Evolutionary conservation across 202 grass and related monocot species (phyloP), one percentile per base, ranked within the genome.

Genomic region (Sporobolus alterniflorus): DNA sequence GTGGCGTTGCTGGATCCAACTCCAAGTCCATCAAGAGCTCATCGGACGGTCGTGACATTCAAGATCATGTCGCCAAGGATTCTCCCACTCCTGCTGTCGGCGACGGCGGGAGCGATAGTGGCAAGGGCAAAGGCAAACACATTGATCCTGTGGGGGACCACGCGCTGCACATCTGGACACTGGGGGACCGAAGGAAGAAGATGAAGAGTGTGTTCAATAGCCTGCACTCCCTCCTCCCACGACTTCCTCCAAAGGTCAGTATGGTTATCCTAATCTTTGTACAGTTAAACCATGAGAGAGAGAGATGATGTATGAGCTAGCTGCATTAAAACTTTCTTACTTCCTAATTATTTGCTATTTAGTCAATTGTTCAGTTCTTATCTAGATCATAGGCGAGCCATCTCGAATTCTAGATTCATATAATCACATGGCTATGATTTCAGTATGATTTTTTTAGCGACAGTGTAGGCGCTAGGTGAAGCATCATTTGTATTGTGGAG

Each of bases 201-300:
- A 93, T 91, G 86, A 91, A 88, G 51, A 84, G 70, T 67, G 87
- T 91, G 80, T 93, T 89, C 61, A 80, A 67, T 11, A 64, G 10
- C 24, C 81, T 97, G 11, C 94, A 90, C 28, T 56, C 74, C 24
- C 87, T 89, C 21, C 64, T 93, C 14, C 91, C 94, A 0, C 73
- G 83, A 0, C 84, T 97, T 12, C 74, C 94, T 5, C 39, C 84
- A 3, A 91, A 91, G 86, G 94, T 91, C 24, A 77, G 21, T 20
- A 44, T 46, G 4, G 2, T 7, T 9, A 25, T 25, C 9, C 9
- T 12, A 9, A 25, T 56, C n/a, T 25, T 56, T 3, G 2, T 56
- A 6, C 10, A 26, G 14, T 52, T 51, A 1, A 57, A 67, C 61
- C 57, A 34, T 49, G 8, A 15, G 18, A 13, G 10, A 16, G 10